Conservation (phyloP, 202 grass and related monocot species). For the Carex arenaria region DNA sequence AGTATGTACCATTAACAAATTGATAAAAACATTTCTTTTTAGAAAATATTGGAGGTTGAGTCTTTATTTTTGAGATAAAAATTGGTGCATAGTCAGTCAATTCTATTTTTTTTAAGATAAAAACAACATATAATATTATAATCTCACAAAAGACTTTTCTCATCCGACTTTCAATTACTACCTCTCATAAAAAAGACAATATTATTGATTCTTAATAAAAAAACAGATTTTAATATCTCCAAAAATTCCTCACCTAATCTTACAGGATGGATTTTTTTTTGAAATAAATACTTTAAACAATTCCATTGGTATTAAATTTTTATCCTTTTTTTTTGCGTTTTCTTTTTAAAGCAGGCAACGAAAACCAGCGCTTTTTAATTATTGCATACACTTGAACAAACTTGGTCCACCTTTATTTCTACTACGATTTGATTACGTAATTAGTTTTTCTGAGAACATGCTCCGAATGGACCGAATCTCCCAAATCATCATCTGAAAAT, state of each 20-base stretch:
- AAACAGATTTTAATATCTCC: too few species aligned
- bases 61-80: too few species aligned
- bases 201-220: too few species aligned
- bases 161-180: too few species aligned
- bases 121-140: too few species aligned
- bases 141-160: too few species aligned
- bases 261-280: not conserved
- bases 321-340: not conserved
- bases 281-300: too few species aligned
- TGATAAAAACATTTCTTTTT: not conserved
- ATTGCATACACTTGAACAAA: not conserved
- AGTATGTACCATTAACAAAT: not conserved
- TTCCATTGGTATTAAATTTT: not conserved
- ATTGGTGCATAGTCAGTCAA: too few species aligned
- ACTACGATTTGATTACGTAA: not conserved
- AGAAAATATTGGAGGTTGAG: too few species aligned
- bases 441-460: not conserved
- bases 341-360: not conserved
- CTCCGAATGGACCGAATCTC: not conserved
- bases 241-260: too few species aligned
- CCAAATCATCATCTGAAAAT: not conserved
- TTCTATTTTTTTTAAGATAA: too few species aligned
- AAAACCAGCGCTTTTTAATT: not conserved
- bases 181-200: too few species aligned
- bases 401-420: not conserved